These are phyloP conservation scores for Mycosphaerelloides madeirae DNA, from an alignment of 2,329 filamentous ascomycete species.

Conservation along the genomic window DNA sequence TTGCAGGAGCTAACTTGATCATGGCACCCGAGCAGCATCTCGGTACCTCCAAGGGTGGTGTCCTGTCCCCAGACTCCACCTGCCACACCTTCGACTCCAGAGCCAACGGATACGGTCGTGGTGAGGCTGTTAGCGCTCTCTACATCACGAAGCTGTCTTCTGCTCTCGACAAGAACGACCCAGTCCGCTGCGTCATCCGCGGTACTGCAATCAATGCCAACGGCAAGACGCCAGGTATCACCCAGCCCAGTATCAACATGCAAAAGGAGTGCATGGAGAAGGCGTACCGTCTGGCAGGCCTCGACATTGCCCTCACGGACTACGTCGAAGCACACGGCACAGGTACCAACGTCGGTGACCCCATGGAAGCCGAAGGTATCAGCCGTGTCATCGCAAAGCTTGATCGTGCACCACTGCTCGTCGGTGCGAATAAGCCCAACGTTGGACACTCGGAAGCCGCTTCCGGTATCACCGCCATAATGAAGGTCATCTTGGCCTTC, in stretches of 20 bases:
- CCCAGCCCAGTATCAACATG: constrained; percentile 32
- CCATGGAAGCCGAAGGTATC: constrained; percentile 19
- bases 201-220: constrained; percentile 7
- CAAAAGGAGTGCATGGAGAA: constrained; percentile 35
- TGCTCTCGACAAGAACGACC: constrained; percentile 32
- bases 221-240: constrained; percentile 36
- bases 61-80: constrained; percentile 28
- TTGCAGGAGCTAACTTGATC: constrained; percentile 22
- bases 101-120: constrained; percentile 50
- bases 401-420: neutral
- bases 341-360: constrained; percentile 25
- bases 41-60: constrained; percentile 21
- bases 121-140: constrained; percentile 49
- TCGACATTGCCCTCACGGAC: constrained; percentile 17
- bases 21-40: constrained; percentile 20
- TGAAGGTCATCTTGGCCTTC: constrained; percentile 16
- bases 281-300: constrained; percentile 34
- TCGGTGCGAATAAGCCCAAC: constrained; percentile 12
- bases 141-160: constrained; percentile 48
- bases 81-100: constrained; percentile 26
- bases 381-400: constrained; percentile 3
- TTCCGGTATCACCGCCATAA: constrained; percentile 5
- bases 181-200: constrained; percentile 11
- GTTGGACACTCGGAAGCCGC: constrained; percentile 13
- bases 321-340: constrained; percentile 25